Evolutionary conservation across 345 rosid species (phyloP), one percentile per base, ranked within the genome.

Genomic region (Cardamine chenopodiifolia): DNA sequence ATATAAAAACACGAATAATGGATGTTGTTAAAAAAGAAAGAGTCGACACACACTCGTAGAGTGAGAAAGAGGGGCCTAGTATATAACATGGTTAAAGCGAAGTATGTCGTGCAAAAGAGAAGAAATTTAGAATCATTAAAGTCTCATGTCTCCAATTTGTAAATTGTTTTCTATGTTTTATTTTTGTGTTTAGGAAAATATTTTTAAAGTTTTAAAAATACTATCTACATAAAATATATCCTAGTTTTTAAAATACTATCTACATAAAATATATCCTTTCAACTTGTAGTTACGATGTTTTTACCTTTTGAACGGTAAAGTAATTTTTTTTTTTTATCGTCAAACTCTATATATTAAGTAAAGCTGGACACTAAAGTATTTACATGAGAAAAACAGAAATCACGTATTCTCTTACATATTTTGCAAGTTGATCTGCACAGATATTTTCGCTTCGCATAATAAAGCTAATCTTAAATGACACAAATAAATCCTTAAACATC

Each of bases 81-180:
- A 19, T 57, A 57, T 57, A 70, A 70, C 45, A 70, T 70, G 73
- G 73, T 5, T 57, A 57, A 57, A 57, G 45, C 39, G 12, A 23
- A n/a, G 4, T 22, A 22, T 71, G 61, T 71, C 68, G 75, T 17
- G 61, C 19, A 61, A 60, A 71, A 49, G 75, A 39, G 49, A 34
- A 23, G 8, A 32, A 32, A 8, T 1, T 32, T 32, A 8, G 40
- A 48, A 50, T 49, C 19, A 2, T 25, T 61, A 71, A 61, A 49
- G 22, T 45, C 5, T 60, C 49, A 23, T 56, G 45, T 57, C 44
- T 57, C 32, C 19, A 62, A 14, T 14, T 3, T 39, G 22, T 39
- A 20, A 20, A 19, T 18, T 26, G 8, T 42, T 15, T 39, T 39
- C 1, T 13, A 11, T 31, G 6, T 31, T 26, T 3, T n/a, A n/a